Conservation (phyloP, 345 rosid species). For the Salix udensis region DNA sequence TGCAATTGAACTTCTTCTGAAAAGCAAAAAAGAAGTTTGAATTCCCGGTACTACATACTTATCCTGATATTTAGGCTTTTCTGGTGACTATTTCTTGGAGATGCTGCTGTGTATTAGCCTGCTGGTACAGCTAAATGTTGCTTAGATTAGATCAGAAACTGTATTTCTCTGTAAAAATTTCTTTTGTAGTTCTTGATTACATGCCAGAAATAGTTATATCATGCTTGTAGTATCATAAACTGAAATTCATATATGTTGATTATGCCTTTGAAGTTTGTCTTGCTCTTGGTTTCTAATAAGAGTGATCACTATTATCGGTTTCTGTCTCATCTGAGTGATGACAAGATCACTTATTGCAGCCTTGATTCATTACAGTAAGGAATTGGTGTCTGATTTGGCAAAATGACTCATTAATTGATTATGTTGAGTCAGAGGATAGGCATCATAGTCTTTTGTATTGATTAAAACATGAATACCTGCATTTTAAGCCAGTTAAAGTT, state of each 20-base stretch:
- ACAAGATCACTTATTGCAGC: not conserved
- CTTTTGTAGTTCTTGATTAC: not conserved
- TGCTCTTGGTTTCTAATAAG: not conserved
- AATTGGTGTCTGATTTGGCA: not conserved
- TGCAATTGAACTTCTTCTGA: conserved; percentile 81
- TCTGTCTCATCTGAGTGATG: not conserved
- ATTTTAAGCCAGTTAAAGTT: not conserved
- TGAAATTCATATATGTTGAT: not conserved
- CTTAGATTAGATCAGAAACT: not conserved
- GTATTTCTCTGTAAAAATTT: not conserved
- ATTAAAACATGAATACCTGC: not conserved
- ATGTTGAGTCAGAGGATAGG: not conserved
- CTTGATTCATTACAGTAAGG: not conserved
- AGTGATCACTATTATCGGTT: not conserved
- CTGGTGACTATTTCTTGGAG: not conserved
- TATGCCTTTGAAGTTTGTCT: not conserved
- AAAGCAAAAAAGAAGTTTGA: conserved; percentile 81
- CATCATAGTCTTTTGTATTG: not conserved
- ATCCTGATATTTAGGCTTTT: not conserved
- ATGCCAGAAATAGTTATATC: not conserved
- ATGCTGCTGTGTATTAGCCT: not conserved
- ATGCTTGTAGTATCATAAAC: not conserved
- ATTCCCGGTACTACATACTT: conserved; percentile 57
- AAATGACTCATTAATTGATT: not conserved
- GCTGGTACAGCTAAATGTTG: not conserved